Evolutionary conservation across 805 yeast species (phyloP), one percentile per base, ranked within the genome.

Genomic region (Wickerhamiella hasegawae): DNA sequence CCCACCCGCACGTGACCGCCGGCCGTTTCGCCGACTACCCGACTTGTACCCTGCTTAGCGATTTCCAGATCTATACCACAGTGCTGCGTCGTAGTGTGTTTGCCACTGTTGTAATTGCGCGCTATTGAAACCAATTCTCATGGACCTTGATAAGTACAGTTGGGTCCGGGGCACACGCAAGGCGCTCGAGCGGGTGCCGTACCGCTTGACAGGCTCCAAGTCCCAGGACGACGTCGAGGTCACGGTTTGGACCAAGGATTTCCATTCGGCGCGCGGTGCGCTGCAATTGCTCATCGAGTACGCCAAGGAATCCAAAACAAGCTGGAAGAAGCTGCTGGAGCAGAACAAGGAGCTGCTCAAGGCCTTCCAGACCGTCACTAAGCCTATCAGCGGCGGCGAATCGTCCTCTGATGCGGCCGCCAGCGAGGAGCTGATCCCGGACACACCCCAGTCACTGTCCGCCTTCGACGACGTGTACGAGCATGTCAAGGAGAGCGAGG

Each of bases 141-240:
- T 28, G 30, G 30, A 28, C 14, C 14, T 25, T 16, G 29, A 25
- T 10, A 18, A 23, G 25, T 14, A 30, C n/a, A 28, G 14, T 3
- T 35, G 35, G 45, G 35, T 55, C 21, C 50, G 50, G 33, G 60
- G 60, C 18, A 48, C 58, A 21, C 51, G 51, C 35, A 56, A 56
- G 41, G 60, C 59, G 21, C 44, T 56, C 24, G 54, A 45, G 31
- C 45, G 60, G 28, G 46, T 59, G 3, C 60, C 60, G 15, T 60
- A 56, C 40, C 45, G 52, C 18, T 40, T 55, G 14, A 34, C 49
- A n/a, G 60, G 60, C 23, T 39, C 41, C 40, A 55, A 54, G 40
- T 42, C 53, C 11, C 42, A 47, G 18, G 60, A 56, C 37, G 57
- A 56, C 41, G 42, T 51, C 26, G 42, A 52, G 16, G 43, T 56